Evolutionary conservation across 257 asterid species (phyloP).

Genomic region (Rubia yunnanensis): DNA sequence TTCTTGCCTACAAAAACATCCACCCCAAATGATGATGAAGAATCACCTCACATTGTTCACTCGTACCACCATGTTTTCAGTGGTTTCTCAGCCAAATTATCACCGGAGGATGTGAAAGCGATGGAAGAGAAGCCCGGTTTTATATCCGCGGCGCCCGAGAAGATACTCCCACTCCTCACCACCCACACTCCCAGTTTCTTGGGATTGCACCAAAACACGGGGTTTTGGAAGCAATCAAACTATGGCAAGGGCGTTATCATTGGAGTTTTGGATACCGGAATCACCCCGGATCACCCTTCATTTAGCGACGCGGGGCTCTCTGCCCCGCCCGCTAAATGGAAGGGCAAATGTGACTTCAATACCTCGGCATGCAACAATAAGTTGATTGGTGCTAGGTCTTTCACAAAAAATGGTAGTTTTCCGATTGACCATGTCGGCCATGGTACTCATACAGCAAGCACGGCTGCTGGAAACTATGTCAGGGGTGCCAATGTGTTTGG

Average conservation of each 20-base stretch:
- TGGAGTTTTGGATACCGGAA: constrained; percentile 5
- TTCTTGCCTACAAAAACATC: background rate
- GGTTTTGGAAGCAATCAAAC: constrained; percentile 5
- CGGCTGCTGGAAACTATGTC: background rate
- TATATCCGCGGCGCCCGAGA: background rate
- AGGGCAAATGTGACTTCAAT: background rate
- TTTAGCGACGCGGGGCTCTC: background rate
- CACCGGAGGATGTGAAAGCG: background rate
- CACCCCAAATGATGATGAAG: background rate
- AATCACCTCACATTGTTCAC: background rate
- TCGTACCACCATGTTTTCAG: constrained; percentile 1
- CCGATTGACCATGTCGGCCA: background rate
- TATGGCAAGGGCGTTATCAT: constrained; percentile 1
- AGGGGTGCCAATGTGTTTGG: background rate
- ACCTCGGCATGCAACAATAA: background rate
- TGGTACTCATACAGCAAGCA: constrained; percentile 1
- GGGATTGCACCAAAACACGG: constrained; percentile 7
- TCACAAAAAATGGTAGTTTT: background rate
- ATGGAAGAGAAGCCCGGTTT: constrained; percentile 6
- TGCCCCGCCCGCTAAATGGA: constrained; percentile 6
- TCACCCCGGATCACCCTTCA: background rate
- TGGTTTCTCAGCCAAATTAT: background rate
- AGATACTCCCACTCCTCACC: background rate
- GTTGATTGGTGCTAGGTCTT: constrained; percentile 3
- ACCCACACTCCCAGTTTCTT: constrained; percentile 5